A percentile compares a stretch with the other conserved stretches of the same genome.
These are phyloP conservation scores for Boletus rubropictus DNA, from an alignment of 768 basidiomycete genomes.

Conservation along the genomic window DNA sequence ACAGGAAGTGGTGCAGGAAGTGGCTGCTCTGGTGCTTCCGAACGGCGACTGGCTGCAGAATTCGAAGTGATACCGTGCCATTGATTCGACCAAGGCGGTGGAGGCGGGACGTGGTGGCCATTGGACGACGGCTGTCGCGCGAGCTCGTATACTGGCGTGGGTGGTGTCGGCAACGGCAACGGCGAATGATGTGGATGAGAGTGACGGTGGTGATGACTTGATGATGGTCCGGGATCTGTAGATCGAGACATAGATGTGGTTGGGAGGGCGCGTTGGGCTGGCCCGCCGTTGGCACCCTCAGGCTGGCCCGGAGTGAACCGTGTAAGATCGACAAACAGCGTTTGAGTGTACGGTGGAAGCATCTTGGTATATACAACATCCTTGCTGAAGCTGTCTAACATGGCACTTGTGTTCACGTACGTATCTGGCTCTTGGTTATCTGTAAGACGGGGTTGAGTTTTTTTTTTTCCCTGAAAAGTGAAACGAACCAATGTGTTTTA, in stretches of 20 bases:
- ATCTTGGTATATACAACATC: constrained; percentile 66
- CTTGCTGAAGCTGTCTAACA: constrained; percentile 70
- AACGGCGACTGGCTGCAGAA: constrained; percentile 14
- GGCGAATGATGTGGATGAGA: constrained; percentile 28
- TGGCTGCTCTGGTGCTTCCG: constrained; percentile 24
- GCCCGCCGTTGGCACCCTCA: constrained; percentile 18
- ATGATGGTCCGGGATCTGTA: constrained; percentile 28
- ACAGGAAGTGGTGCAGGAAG: constrained; percentile 11
- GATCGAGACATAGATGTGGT: constrained; percentile 18
- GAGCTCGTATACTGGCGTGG: constrained; percentile 32
- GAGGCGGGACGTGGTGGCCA: constrained; percentile 32
- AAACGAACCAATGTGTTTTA: constrained; percentile 54
- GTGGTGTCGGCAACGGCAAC: constrained; percentile 29
- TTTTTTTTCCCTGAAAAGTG: neutral
- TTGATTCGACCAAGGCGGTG: constrained; percentile 32
- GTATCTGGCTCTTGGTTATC: constrained; percentile 48
- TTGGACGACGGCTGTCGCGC: constrained; percentile 27
- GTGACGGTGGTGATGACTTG: constrained; percentile 24
- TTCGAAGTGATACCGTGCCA: constrained; percentile 22
- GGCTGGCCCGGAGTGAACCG: constrained; percentile 34
- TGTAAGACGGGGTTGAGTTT: constrained; percentile 14
- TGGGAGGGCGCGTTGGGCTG: constrained; percentile 13
- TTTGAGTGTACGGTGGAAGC: constrained; percentile 55
- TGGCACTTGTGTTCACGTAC: constrained; percentile 67
- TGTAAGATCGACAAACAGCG: constrained; percentile 71